Evolutionary conservation across 768 basidiomycete species (phyloP).

Genomic region (Lenzites betulinus): DNA sequence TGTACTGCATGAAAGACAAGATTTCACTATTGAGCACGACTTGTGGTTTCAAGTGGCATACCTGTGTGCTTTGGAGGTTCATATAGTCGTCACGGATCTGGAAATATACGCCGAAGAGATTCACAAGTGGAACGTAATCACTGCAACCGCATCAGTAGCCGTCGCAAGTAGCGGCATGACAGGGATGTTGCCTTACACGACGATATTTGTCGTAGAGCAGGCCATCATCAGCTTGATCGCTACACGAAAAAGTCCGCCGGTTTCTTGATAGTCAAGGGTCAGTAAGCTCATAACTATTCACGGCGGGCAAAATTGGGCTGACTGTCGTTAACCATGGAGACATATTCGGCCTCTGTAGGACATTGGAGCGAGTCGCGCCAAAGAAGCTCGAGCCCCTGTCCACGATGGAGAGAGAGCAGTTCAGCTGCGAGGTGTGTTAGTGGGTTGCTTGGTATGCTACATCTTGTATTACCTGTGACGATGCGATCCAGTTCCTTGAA

Average conservation of each 20-base stretch:
- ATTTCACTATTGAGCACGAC: not conserved
- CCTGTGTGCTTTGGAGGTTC: constrained; percentile 89
- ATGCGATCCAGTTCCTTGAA: constrained; percentile 61
- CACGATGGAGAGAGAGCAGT: constrained; percentile 67
- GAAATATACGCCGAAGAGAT: constrained; percentile 92
- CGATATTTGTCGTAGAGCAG: constrained; percentile 60
- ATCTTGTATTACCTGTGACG: constrained; percentile 61
- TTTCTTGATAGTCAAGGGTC: constrained; percentile 57
- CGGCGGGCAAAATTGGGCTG: not conserved
- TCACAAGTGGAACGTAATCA: constrained; percentile 90
- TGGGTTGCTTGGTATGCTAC: not conserved
- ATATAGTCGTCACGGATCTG: constrained; percentile 98
- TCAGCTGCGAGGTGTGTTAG: constrained; percentile 23
- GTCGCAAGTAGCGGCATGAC: not conserved
- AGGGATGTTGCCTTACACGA: constrained; percentile 47
- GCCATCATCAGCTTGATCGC: constrained; percentile 98
- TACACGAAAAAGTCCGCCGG: constrained; percentile 89
- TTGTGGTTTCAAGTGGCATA: constrained; percentile 27
- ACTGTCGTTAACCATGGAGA: constrained; percentile 98
- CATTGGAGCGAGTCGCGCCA: constrained; percentile 93
- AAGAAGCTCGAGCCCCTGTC: constrained; percentile 91
- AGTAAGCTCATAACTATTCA: not conserved
- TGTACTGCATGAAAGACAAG: constrained; percentile 54
- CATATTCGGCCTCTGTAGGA: constrained; percentile 93
- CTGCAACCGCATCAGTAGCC: constrained; percentile 38